phyloP scores from a whole-genome alignment of 805 yeast species.

The Saccharomycopsis synnaedendra region DNA sequence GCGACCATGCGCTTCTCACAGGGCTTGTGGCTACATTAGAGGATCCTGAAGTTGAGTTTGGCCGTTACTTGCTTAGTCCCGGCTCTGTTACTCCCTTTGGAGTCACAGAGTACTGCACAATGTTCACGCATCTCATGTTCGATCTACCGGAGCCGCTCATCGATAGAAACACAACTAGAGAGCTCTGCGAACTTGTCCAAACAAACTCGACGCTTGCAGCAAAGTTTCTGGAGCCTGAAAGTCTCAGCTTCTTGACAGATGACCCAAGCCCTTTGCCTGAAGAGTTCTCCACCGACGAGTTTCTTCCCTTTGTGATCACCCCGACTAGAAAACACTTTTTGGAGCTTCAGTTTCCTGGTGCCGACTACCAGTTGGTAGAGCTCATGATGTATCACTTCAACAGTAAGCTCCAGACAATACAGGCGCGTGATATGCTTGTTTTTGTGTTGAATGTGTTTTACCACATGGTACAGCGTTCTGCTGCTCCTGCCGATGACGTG shows the following conservation, averaged over 20 bases:
- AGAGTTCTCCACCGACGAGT: background rate
- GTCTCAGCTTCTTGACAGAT: background rate
- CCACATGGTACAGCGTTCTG: background rate
- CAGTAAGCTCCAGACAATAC: constrained; percentile 2
- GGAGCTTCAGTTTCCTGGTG: constrained; percentile 2
- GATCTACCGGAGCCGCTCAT: constrained; percentile 8
- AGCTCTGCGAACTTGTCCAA: constrained; percentile 4
- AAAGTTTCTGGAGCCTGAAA: background rate
- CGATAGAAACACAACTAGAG: background rate
- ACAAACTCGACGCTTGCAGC: background rate
- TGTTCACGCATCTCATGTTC: constrained; percentile 6
- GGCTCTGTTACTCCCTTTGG: background rate
- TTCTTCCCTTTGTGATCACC: constrained; percentile 2
- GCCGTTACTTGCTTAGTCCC: background rate
- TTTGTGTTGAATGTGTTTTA: constrained; percentile 5
- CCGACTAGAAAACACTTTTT: background rate
- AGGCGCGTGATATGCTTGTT: background rate
- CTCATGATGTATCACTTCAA: constrained; percentile 5
- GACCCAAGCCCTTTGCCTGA: background rate
- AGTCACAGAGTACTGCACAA: constrained; percentile 5
- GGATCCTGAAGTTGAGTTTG: background rate
- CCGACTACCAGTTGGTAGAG: constrained; percentile 1
- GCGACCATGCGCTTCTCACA: background rate
- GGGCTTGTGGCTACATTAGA: background rate
- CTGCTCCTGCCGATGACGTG: constrained; percentile 1